These are phyloP conservation scores for Clarireedia hainanense DNA, from an alignment of 2,329 filamentous ascomycete species.

Conservation along the genomic window DNA sequence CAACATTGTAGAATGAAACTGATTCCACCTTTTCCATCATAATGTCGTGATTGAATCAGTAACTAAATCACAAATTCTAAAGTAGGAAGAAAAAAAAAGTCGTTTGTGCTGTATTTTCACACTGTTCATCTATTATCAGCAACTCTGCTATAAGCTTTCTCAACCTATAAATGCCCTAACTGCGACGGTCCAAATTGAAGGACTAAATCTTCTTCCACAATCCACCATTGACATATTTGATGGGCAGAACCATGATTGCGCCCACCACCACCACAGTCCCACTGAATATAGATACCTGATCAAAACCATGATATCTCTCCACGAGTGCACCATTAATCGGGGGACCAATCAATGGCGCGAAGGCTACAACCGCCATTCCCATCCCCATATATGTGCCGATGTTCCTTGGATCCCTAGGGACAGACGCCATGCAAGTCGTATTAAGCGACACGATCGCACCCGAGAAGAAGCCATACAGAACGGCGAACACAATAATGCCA, in stretches of 20 bases:
- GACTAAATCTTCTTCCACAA: not conserved
- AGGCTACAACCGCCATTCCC: slow-evolving; percentile 51
- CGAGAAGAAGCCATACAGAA: slow-evolving; percentile 10
- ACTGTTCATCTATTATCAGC: not conserved
- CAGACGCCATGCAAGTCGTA: slow-evolving; percentile 16
- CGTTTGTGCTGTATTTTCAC: not conserved
- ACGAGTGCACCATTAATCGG: slow-evolving; percentile 62
- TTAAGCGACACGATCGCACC: slow-evolving; percentile 29
- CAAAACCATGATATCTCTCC: slow-evolving; percentile 37
- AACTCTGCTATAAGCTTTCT: not conserved
- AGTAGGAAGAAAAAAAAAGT: no score
- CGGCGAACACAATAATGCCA: slow-evolving; percentile 6
- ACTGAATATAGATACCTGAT: slow-evolving; percentile 21
- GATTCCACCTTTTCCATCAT: no score
- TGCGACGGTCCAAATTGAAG: no score
- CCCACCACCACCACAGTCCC: slow-evolving; percentile 20
- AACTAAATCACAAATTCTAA: no score
- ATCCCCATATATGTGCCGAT: slow-evolving; percentile 64
- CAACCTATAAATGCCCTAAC: no score
- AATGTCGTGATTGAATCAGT: no score
- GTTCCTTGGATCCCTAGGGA: slow-evolving; percentile 54
- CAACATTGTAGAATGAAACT: no score
- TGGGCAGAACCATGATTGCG: slow-evolving; percentile 8
- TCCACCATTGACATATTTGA: slow-evolving; percentile 5
- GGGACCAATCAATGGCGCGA: slow-evolving; percentile 58